A percentile compares a stretch with the other conserved stretches of the same genome.
These are phyloP conservation scores for Arthrinium phaeospermum DNA, from an alignment of 2,329 filamentous ascomycete species.

Conservation along the genomic window DNA sequence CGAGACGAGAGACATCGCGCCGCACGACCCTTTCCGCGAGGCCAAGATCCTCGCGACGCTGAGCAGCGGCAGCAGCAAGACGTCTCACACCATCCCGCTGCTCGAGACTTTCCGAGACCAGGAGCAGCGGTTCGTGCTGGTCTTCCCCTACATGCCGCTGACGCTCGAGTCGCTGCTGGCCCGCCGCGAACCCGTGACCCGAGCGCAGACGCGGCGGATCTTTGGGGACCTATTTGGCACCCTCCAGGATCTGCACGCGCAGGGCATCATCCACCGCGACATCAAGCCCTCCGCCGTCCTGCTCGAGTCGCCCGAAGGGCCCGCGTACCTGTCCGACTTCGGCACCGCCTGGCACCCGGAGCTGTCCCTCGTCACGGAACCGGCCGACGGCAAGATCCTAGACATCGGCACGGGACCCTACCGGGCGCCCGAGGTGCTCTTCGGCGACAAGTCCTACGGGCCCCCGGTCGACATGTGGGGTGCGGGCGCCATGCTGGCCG, in stretches of 20 bases:
- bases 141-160: constrained; percentile 82
- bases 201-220: constrained; percentile 45
- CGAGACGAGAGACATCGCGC: constrained; percentile 73
- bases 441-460: constrained; percentile 78
- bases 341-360: constrained; percentile 84
- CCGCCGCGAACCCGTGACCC: constrained; percentile 42
- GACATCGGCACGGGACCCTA: constrained; percentile 95
- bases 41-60: constrained; percentile 72
- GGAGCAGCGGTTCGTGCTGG: constrained; percentile 74
- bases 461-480: constrained; percentile 86
- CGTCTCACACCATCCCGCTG: constrained; percentile 61
- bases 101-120: constrained; percentile 76
- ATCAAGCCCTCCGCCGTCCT: constrained; percentile 92
- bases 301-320: constrained; percentile 68
- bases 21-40: constrained; percentile 84
- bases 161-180: constrained; percentile 74
- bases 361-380: constrained; percentile 65
- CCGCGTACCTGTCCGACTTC: constrained; percentile 87
- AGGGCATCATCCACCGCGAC: constrained; percentile 88
- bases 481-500: constrained; percentile 81
- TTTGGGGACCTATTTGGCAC: constrained; percentile 74
- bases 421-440: constrained; percentile 86
- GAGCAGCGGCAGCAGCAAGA: constrained; percentile 48
- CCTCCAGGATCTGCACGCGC: constrained; percentile 72
- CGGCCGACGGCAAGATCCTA: constrained; percentile 73